Conservation (phyloP, 805 yeast genomes). For the Helenozyma rhizophorensis region DNA sequence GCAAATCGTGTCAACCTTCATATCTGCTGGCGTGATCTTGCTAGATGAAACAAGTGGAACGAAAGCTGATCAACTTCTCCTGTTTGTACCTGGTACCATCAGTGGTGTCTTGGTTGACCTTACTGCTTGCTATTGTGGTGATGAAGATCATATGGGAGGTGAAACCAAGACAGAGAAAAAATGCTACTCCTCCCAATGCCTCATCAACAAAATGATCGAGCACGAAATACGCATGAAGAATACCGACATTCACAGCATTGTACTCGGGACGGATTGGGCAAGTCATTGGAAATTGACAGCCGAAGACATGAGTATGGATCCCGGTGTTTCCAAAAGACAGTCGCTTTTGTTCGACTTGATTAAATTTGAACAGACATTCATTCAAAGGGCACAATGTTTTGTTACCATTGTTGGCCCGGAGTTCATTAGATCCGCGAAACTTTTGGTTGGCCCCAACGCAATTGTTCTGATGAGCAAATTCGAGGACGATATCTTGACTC, state of each 20-base stretch:
- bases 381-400: slow-evolving; percentile 63
- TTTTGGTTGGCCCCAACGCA: slow-evolving; percentile 16
- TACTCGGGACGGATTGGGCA: slow-evolving; percentile 53
- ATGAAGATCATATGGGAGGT: slow-evolving; percentile 7
- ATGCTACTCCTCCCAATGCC: slow-evolving; percentile 33
- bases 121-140: slow-evolving; percentile 43
- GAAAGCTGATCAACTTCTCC: slow-evolving; percentile 1
- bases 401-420: slow-evolving; percentile 45
- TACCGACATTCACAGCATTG: slow-evolving; percentile 18
- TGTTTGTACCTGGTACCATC: slow-evolving; percentile 16
- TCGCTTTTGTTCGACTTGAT: slow-evolving; percentile 74
- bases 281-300: slow-evolving; percentile 60
- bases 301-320: slow-evolving; percentile 49
- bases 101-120: slow-evolving; percentile 43
- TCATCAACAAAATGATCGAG: slow-evolving; percentile 20
- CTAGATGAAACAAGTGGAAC: not conserved
- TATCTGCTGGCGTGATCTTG: slow-evolving; percentile 32
- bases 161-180: slow-evolving; percentile 1
- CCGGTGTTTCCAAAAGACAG: slow-evolving; percentile 57
- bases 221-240: slow-evolving; percentile 15
- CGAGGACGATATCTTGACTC: slow-evolving; percentile 52
- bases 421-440: slow-evolving; percentile 28
- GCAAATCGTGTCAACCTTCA: slow-evolving; percentile 41
- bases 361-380: slow-evolving; percentile 63
- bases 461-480: slow-evolving; percentile 40